phyloP scores from a whole-genome alignment of 768 basidiomycete species.

The Suillus variegatus region DNA sequence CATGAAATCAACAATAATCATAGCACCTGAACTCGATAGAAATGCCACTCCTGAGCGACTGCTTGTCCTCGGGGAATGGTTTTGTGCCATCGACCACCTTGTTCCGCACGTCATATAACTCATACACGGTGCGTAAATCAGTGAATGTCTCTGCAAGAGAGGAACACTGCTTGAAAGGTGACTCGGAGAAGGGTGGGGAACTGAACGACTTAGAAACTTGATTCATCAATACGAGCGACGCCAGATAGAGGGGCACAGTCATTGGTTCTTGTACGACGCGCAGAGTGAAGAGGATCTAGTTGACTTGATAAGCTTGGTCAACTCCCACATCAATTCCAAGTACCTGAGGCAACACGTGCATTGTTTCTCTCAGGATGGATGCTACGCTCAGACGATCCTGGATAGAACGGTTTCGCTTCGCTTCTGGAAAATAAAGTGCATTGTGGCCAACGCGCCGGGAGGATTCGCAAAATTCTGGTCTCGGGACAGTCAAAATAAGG shows the following conservation, averaged over 20 bases:
- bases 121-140: slow-evolving; percentile 60
- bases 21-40: slow-evolving; percentile 54
- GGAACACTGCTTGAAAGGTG: fast-evolving
- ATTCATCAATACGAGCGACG: neutral
- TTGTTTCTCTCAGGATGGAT: slow-evolving; percentile 51
- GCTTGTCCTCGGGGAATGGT: slow-evolving; percentile 52
- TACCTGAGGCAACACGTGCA: slow-evolving; percentile 51
- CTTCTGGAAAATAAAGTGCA: slow-evolving; percentile 36
- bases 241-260: neutral
- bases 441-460: slow-evolving; percentile 37
- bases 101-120: slow-evolving; percentile 56
- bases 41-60: slow-evolving; percentile 46
- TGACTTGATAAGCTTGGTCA: neutral
- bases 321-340: neutral
- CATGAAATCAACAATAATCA: slow-evolving; percentile 11
- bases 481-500: neutral
- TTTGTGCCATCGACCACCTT: slow-evolving; percentile 51
- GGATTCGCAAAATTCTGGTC: slow-evolving; percentile 32
- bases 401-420: slow-evolving; percentile 33
- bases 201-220: neutral
- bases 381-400: slow-evolving; percentile 30
- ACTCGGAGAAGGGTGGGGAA: neutral
- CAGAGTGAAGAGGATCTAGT: neutral
- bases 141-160: slow-evolving; percentile 9
- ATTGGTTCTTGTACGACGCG: neutral